Base-by-base conservation (phyloP, 352 stramenopile genomes). In the Pythium utonaiense region DNA sequence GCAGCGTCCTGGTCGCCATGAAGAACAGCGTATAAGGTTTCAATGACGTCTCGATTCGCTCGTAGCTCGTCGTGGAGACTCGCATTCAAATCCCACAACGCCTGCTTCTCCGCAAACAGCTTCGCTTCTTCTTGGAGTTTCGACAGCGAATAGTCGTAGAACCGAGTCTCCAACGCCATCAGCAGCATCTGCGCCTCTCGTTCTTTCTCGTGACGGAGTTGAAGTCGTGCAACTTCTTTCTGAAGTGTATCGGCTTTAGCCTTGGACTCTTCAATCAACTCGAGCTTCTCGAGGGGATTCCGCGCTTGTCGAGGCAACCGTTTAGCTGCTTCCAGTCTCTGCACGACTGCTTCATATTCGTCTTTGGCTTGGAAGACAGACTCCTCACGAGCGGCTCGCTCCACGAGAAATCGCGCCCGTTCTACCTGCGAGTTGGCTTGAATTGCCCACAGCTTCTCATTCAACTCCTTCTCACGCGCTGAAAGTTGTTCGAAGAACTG, bases 61-160 rank as follows among this genome's bases (percentile, higher is more conserved):
- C 76, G 60, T 8, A 91, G 8, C 21, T 88, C 81, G 21, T 79
- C 64, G 24, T 62, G 67, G 3, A 89, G 62, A 3, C 51, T 49
- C n/a, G 69, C 53, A 47, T 75, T 81, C 8, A 77, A 55, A 53
- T 88, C 78, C 78, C 77, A 91, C 2, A 91, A 62, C 7, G 51
- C 48, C 44, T 91, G 81, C 53, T 88, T 91, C 52, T 91, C 81
- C 6, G 47, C 36, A 30, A 86, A 83, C 27, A 91, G 57, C 34
- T 71, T 67, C 3, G 48, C 38, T 33, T 93, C 83, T 54, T 93
- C 79, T 3, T 84, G 57, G 0, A 93, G 60, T 36, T 76, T 78
- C 27, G 64, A 28, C 3, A 72, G 56, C 1, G 71, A 58, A 42
- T 90, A 91, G 21, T 67, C 63, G 47, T 65, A 73, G 2, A 73